Evolutionary conservation across 495 filamentous ascomycete genomes (phyloP).

Genomic region (Penicillium canariense): DNA sequence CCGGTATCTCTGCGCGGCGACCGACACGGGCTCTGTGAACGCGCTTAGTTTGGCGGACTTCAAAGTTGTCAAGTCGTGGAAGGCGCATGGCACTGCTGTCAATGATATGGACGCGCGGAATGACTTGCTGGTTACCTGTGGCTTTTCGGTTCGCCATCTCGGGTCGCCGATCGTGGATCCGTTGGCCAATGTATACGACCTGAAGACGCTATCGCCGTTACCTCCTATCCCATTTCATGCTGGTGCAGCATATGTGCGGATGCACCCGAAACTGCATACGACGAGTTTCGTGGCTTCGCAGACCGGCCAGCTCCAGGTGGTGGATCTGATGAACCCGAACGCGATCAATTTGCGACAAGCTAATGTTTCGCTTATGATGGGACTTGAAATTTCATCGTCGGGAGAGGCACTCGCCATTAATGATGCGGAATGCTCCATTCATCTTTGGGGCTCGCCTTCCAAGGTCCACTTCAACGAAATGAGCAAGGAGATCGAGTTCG

Average conservation of each 20-base stretch:
- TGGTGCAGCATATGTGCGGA: conserved; percentile 85
- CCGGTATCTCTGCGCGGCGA: conserved; percentile 88
- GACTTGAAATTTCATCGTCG: conserved; percentile 82
- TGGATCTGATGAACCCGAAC: conserved; percentile 93
- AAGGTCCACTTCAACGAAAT: conserved; percentile 90
- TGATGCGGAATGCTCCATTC: conserved; percentile 73
- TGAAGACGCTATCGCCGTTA: conserved; percentile 80
- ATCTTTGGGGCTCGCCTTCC: conserved; percentile 88
- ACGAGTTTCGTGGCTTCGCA: conserved; percentile 89
- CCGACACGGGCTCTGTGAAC: conserved; percentile 76
- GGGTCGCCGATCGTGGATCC: conserved; percentile 73
- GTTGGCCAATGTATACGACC: conserved; percentile 88
- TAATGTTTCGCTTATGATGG: conserved; percentile 69
- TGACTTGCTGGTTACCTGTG: conserved; percentile 90
- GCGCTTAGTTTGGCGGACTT: conserved; percentile 78
- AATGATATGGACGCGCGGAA: conserved; percentile 95
- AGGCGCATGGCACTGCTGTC: conserved; percentile 77
- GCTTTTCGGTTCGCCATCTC: conserved; percentile 74
- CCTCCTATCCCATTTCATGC: conserved; percentile 90
- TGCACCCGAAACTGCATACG: conserved; percentile 92
- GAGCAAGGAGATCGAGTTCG: conserved; percentile 73
- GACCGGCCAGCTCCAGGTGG: conserved; percentile 86
- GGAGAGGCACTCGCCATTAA: conserved; percentile 84
- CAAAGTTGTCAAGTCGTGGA: conserved; percentile 77
- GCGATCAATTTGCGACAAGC: conserved; percentile 86